Evolutionary conservation across 192 early-diverging fungal species (phyloP).

Genomic region (Pilaira anomala): DNA sequence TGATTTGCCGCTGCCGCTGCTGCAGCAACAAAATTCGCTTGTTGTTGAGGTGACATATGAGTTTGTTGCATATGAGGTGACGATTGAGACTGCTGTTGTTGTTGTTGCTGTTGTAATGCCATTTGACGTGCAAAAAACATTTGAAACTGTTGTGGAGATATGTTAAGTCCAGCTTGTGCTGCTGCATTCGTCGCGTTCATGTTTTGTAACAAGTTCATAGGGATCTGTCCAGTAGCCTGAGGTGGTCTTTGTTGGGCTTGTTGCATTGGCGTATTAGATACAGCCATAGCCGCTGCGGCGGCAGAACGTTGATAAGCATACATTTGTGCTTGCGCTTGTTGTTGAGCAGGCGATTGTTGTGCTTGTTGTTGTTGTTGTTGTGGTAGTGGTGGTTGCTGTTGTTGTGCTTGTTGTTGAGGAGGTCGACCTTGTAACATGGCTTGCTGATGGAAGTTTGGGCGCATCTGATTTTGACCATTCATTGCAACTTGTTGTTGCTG

Average conservation of each 20-base stretch:
- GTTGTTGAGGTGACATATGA: slow-evolving; percentile 1
- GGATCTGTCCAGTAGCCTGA: not conserved
- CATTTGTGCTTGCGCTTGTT: slow-evolving; percentile 28
- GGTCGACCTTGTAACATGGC: slow-evolving; percentile 24
- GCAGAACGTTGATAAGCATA: slow-evolving; percentile 15
- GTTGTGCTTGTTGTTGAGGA: slow-evolving; percentile 23
- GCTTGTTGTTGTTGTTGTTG: slow-evolving; percentile 13
- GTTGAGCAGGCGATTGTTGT: slow-evolving; percentile 22
- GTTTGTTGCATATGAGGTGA: slow-evolving; percentile 1
- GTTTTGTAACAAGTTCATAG: slow-evolving; percentile 17
- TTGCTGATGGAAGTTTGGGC: slow-evolving; percentile 16
- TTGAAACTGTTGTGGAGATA: slow-evolving; percentile 30
- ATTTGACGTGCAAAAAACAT: slow-evolving; percentile 28
- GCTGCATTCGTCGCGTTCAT: slow-evolving; percentile 5
- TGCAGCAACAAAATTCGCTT: too few relatives aligned
- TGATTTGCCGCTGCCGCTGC: not conserved
- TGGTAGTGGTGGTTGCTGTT: slow-evolving; percentile 19
- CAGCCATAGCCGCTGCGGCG: slow-evolving; percentile 1
- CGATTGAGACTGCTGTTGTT: slow-evolving; percentile 22
- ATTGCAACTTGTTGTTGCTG: slow-evolving; percentile 13
- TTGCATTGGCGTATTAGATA: not conserved
- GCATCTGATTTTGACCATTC: slow-evolving; percentile 27
- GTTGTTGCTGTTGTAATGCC: slow-evolving; percentile 26
- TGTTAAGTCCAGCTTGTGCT: not conserved
- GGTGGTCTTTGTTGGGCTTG: slow-evolving; percentile 5